Percentiles rank a stretch among this genome's conserved stretches.
Evolutionary conservation across 148 eudicot species (phyloP).

Genomic region (Silene latifolia): DNA sequence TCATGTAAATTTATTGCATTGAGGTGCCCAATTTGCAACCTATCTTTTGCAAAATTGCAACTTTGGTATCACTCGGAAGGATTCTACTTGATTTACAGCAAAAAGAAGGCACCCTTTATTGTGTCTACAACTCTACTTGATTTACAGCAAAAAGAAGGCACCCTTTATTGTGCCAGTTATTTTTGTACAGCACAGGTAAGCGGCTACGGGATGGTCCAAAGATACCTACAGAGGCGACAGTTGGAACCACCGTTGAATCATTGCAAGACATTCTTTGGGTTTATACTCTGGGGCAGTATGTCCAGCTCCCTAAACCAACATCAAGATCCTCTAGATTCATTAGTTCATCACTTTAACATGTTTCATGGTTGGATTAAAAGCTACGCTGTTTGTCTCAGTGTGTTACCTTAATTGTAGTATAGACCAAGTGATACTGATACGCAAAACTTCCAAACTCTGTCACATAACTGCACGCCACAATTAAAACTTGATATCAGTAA

Average conservation of each 20-base stretch:
- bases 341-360: neutral
- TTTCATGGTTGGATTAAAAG: neutral
- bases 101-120: neutral
- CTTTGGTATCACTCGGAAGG: neutral
- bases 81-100: neutral
- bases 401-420: slow-evolving; percentile 21
- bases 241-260: slow-evolving; percentile 20
- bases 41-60: neutral
- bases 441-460: neutral
- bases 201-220: neutral
- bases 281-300: slow-evolving; percentile 24
- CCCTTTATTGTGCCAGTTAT: neutral
- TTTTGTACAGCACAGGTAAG: neutral
- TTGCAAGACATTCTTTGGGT: slow-evolving; percentile 18
- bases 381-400: neutral
- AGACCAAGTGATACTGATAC: slow-evolving; percentile 3
- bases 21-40: neutral
- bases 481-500: neutral
- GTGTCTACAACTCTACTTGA: neutral
- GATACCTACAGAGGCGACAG: neutral
- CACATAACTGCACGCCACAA: slow-evolving; percentile 14
- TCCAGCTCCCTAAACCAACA: slow-evolving; percentile 26
- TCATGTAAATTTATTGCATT: too few species aligned
- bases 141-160: neutral
- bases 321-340: neutral